Evolutionary conservation across 352 stramenopile genomes (phyloP), one percentile per base, ranked within the genome.

Genomic region (Phytopythium boreale): DNA sequence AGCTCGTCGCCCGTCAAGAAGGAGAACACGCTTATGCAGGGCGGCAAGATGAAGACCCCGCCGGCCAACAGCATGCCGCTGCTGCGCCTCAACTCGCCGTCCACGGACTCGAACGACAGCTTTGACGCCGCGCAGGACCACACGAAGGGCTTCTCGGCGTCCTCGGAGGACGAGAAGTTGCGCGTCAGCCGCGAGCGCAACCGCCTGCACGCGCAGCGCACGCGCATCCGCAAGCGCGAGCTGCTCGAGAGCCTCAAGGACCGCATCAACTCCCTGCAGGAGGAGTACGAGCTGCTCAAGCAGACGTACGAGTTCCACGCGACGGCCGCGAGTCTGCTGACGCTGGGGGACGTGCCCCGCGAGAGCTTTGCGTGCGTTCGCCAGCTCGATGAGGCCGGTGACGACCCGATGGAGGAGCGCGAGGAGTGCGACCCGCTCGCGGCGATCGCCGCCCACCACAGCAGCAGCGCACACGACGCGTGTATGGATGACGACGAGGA

Each of bases 281-380:
- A 74, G 37, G 84, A 92, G 65, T 77, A 84, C 61, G 72, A 70
- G 55, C 70, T 88, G 44, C 63, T 92, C n/a, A 86, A 81, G 62
- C 81, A 92, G 64, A 77, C 80, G 29, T 92, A 86, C 64, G 84
- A 92, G 62, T 88, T 88, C 64, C 81, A 92, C 66, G 76, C 79
- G 37, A 90, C 82, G 20, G 84, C 81, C 31, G 74, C 88, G 64
- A 88, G 74, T 68, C 71, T 92, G 47, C 65, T 90, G 5, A 74
- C 64, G 36, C 72, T 92, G 17, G 77, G 82, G 8, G 71, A 73
- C 52, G 72, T 70, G 22, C 47, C 69, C 46, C 64, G 81, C 56
- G 51, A 76, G 41, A 63, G 43, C 46, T 49, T 61, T n/a, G 69
- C 76, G 9, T 81, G 79, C 52, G 73, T 86, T 39, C 75, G 78